phyloP scores from a whole-genome alignment of 805 yeast genomes.

The Candida xyloterini region DNA sequence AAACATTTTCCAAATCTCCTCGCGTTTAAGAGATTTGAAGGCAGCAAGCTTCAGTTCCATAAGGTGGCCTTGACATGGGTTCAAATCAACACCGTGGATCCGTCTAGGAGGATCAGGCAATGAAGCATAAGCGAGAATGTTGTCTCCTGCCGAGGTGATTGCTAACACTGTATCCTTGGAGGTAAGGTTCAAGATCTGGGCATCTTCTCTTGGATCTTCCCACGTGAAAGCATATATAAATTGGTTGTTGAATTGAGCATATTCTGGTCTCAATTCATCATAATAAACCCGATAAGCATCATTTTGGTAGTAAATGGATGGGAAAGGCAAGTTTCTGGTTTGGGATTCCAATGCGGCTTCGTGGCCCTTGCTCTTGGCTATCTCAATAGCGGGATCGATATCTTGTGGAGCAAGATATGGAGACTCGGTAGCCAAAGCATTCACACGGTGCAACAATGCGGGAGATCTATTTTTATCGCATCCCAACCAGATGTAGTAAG shows the following conservation, averaged over 20 bases:
- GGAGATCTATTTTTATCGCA: constrained; percentile 56
- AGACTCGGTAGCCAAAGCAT: constrained; percentile 75
- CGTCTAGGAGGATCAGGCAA: constrained; percentile 70
- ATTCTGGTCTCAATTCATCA: constrained; percentile 65
- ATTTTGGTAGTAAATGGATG: constrained; percentile 74
- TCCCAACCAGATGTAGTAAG: constrained; percentile 83
- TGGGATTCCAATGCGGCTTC: constrained; percentile 69
- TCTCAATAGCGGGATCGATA: constrained; percentile 22
- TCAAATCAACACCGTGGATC: constrained; percentile 82
- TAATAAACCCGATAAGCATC: constrained; percentile 79
- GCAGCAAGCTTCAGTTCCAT: constrained; percentile 77
- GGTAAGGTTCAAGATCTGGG: constrained; percentile 56
- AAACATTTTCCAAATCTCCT: constrained; percentile 70
- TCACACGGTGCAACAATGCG: constrained; percentile 50
- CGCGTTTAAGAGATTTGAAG: constrained; percentile 51
- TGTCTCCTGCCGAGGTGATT: constrained; percentile 86
- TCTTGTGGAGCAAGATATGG: constrained; percentile 70
- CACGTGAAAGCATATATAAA: constrained; percentile 86
- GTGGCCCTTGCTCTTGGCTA: constrained; percentile 62
- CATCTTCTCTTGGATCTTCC: constrained; percentile 88
- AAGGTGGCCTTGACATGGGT: constrained; percentile 79
- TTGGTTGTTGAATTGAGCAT: constrained; percentile 71
- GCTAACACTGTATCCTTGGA: constrained; percentile 72
- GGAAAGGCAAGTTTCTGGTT: constrained; percentile 68
- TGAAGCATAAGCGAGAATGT: constrained; percentile 68